These are phyloP conservation scores for Pseudogymnoascus sp. DNA, from an alignment of 2,329 filamentous ascomycete genomes.

Conservation along the genomic window DNA sequence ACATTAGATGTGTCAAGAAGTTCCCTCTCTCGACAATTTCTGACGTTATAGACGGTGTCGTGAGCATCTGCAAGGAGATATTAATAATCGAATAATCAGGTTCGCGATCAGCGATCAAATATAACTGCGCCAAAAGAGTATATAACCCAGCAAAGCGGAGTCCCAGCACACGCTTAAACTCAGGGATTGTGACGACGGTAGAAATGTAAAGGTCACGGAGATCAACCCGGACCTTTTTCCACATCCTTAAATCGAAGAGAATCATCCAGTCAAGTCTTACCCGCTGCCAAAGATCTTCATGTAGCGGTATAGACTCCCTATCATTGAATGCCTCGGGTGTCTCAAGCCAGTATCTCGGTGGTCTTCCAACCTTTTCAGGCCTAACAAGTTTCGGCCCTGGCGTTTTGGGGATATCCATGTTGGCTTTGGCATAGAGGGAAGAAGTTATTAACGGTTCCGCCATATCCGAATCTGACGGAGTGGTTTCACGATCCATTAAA, in stretches of 20 bases:
- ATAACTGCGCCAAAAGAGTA: constrained; percentile 85
- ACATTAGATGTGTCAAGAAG: constrained; percentile 89
- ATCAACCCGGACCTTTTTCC: constrained; percentile 90
- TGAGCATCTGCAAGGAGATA: constrained; percentile 90
- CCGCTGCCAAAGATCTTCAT: constrained; percentile 82
- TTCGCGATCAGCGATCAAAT: constrained; percentile 90
- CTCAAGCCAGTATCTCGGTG: constrained; percentile 76
- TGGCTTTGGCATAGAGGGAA: constrained; percentile 53
- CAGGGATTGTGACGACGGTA: constrained; percentile 87
- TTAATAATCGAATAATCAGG: constrained; percentile 99
- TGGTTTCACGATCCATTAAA: constrained; percentile 50
- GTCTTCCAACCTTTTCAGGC: constrained; percentile 33
- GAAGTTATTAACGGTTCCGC: constrained; percentile 58
- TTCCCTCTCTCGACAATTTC: constrained; percentile 94
- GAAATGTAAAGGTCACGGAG: constrained; percentile 91
- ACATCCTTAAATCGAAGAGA: constrained; percentile 87
- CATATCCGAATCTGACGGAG: constrained; percentile 65
- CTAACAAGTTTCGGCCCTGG: constrained; percentile 43
- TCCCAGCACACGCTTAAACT: constrained; percentile 91
- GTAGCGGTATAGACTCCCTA: constrained; percentile 53
- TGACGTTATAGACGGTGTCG: constrained; percentile 89
- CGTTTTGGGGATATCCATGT: constrained; percentile 72
- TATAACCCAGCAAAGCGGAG: constrained; percentile 93
- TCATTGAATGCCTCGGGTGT: constrained; percentile 63
- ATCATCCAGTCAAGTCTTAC: constrained; percentile 91